Evolutionary conservation across 2,329 filamentous ascomycete genomes (phyloP).

Genomic region (Chaetothyriales sp.): DNA sequence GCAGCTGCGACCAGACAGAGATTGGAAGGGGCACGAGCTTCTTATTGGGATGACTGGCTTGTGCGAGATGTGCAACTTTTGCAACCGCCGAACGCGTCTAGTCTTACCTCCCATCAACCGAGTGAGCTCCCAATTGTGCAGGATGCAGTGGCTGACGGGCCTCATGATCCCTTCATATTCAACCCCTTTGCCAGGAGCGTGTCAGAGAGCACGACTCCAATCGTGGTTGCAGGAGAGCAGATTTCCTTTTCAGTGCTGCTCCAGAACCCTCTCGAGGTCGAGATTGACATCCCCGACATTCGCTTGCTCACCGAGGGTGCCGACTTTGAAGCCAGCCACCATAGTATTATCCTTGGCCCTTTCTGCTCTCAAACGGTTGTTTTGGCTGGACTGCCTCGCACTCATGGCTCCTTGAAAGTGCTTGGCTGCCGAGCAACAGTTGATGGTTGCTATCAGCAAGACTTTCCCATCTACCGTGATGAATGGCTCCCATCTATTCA

Average conservation of each 20-base stretch:
- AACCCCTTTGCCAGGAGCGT: slow-evolving; percentile 52
- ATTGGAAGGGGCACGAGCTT: slow-evolving; percentile 52
- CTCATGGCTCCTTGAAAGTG: slow-evolving; percentile 54
- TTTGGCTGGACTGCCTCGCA: slow-evolving; percentile 52
- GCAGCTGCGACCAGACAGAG: slow-evolving; percentile 63
- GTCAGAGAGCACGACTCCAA: slow-evolving; percentile 48
- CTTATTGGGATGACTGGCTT: slow-evolving; percentile 96
- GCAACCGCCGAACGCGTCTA: slow-evolving; percentile 41
- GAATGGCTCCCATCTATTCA: slow-evolving; percentile 39
- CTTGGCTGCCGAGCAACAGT: slow-evolving; percentile 68
- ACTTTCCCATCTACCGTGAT: slow-evolving; percentile 68
- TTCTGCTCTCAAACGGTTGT: slow-evolving; percentile 68
- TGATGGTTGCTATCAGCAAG: slow-evolving; percentile 62
- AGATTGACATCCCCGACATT: slow-evolving; percentile 75
- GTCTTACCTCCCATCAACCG: slow-evolving; percentile 49
- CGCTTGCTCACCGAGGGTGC: slow-evolving; percentile 58
- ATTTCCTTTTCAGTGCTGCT: slow-evolving; percentile 67
- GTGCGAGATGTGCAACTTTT: slow-evolving; percentile 63
- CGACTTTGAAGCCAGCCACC: slow-evolving; percentile 50
- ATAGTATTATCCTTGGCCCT: slow-evolving; percentile 57
- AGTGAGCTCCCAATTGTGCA: slow-evolving; percentile 34
- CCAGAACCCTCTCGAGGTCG: slow-evolving; percentile 89
- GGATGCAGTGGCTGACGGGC: slow-evolving; percentile 23
- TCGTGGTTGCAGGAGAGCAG: slow-evolving; percentile 64
- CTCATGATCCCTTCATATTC: slow-evolving; percentile 74